phyloP scores from a whole-genome alignment of 306 rosid genomes.

The Acacia acuminata region DNA sequence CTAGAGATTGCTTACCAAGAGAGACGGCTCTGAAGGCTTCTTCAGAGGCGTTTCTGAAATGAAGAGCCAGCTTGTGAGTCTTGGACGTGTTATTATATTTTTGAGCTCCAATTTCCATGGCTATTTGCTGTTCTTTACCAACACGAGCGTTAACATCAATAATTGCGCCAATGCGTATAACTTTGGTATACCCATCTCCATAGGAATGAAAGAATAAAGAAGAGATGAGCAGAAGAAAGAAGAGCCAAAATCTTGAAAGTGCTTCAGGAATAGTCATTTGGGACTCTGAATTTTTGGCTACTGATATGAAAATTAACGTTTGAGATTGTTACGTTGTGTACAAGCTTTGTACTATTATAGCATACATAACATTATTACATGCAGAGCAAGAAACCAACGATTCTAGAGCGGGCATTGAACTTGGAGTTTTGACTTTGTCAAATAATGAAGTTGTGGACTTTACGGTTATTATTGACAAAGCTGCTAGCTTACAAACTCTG shows the following conservation, averaged over 20 bases:
- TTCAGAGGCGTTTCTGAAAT: constrained; percentile 23
- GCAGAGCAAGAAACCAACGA: constrained; percentile 7
- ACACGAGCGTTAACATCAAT: constrained; percentile 41
- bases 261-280: constrained; percentile 25
- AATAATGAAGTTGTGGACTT: constrained; percentile 19
- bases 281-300: constrained; percentile 12
- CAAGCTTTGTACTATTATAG: background rate
- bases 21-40: constrained; percentile 33
- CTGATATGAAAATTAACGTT: background rate
- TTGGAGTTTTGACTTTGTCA: constrained; percentile 29
- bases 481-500: background rate
- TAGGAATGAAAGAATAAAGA: constrained; percentile 18
- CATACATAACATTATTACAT: background rate
- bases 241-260: constrained; percentile 20
- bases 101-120: constrained; percentile 52
- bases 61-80: constrained; percentile 33
- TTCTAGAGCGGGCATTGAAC: constrained; percentile 3
- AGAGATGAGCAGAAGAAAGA: constrained; percentile 25
- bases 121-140: constrained; percentile 56
- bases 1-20: constrained; percentile 37
- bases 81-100: constrained; percentile 38
- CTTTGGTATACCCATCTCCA: constrained; percentile 30
- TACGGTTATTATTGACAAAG: background rate
- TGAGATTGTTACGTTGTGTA: background rate
- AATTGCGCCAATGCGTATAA: constrained; percentile 42